Evolutionary conservation across 2,329 filamentous ascomycete species (phyloP).

Genomic region (Ilyonectria robusta): DNA sequence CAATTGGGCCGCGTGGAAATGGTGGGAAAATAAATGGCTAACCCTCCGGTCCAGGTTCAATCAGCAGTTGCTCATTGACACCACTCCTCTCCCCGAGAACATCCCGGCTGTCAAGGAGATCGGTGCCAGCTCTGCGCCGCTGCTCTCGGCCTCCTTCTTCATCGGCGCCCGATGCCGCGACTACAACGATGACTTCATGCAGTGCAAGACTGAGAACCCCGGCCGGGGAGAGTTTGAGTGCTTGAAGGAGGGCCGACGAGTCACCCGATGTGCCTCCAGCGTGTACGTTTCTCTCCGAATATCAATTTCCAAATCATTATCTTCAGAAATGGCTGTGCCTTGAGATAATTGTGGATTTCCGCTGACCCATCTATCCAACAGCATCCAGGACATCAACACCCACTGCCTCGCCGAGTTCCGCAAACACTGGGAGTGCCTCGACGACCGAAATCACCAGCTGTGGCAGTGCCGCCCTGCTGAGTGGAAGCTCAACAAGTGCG

Average conservation of each 20-base stretch:
- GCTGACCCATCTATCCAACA: conserved; percentile 55
- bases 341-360: conserved; percentile 3
- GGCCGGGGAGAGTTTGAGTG: conserved; percentile 94
- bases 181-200: conserved; percentile 99
- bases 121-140: conserved; percentile 91
- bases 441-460: conserved; percentile 97
- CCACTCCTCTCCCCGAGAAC: conserved; percentile 90
- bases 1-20: conserved; percentile 41
- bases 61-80: conserved; percentile 93
- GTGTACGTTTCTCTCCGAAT: conserved; percentile 77
- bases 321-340: background rate
- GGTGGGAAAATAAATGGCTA: conserved; percentile 42
- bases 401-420: conserved; percentile 93
- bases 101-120: conserved; percentile 96
- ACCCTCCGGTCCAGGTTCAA: conserved; percentile 79
- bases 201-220: conserved; percentile 96
- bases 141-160: conserved; percentile 94
- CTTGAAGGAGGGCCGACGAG: conserved; percentile 95
- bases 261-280: conserved; percentile 95
- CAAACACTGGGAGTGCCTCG: conserved; percentile 94
- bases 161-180: conserved; percentile 95
- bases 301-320: background rate
- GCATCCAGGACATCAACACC: conserved; percentile 95
- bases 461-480: conserved; percentile 94
- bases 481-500: conserved; percentile 93